Percentiles rank a stretch among this genome's conserved stretches.
Evolutionary conservation across 495 filamentous ascomycete species (phyloP).

Genomic region (Penicillium dipodomyicola): DNA sequence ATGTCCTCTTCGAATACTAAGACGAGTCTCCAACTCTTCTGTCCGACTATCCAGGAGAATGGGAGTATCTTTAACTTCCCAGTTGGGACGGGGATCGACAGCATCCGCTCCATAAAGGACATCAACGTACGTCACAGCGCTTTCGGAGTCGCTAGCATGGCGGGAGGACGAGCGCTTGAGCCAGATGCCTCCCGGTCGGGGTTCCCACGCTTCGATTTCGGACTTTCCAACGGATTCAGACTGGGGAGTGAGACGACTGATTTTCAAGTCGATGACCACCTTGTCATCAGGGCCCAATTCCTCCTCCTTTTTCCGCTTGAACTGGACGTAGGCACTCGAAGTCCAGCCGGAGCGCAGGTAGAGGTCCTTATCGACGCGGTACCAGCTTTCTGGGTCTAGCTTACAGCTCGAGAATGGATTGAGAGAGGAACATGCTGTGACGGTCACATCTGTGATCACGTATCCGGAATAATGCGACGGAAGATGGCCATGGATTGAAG

Average conservation of each 20-base stretch:
- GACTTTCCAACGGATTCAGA: constrained; percentile 47
- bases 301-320: constrained; percentile 85
- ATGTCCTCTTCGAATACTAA: constrained; percentile 73
- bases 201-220: constrained; percentile 73
- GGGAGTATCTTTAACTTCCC: constrained; percentile 70
- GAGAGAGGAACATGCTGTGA: constrained; percentile 69
- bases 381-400: constrained; percentile 73
- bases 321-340: constrained; percentile 76
- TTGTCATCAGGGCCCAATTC: constrained; percentile 72
- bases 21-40: constrained; percentile 61
- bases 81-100: constrained; percentile 79
- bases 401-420: constrained; percentile 78
- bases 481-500: constrained; percentile 75
- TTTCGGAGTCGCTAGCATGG: constrained; percentile 74
- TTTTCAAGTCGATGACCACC: constrained; percentile 77
- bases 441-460: constrained; percentile 86
- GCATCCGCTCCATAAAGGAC: constrained; percentile 92
- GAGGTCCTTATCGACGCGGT: constrained; percentile 87
- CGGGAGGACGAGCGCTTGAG: constrained; percentile 73
- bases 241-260: constrained; percentile 73
- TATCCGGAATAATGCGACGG: constrained; percentile 76
- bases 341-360: constrained; percentile 73
- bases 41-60: constrained; percentile 62
- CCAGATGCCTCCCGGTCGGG: constrained; percentile 78
- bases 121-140: constrained; percentile 79